Evolutionary conservation across 768 basidiomycete genomes (phyloP), one percentile per base, ranked within the genome.

Genomic region (Tricholoma sp.): DNA sequence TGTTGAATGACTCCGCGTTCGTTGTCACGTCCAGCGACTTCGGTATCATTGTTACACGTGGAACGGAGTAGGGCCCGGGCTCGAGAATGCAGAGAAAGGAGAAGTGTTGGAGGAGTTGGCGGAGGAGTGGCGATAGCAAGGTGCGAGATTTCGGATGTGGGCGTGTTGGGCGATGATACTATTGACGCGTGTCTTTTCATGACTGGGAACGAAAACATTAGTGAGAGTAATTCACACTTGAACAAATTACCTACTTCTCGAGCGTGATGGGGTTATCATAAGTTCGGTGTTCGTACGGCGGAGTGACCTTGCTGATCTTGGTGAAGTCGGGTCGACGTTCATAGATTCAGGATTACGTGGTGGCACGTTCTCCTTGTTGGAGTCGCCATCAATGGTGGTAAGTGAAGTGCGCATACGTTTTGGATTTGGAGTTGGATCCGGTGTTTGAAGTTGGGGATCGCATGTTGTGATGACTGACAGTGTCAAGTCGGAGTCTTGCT

Each of bases 361-460:
- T n/a, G 88, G 85, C 16, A 89, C 77, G 63, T 90, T 90, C 69
- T 90, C 88, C 74, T 90, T 90, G 70, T 90, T 90, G 21, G 76
- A 74, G 52, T 84, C 82, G 41, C 79, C 82, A 59, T 85, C 84
- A 18, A 78, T 54, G 31, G 68, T 59, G 5, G 69, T 69, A 14
- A 68, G 66, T 14, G 79, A 76, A 16, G 78, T 81, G 53, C 83
- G 80, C 45, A 79, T 71, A 54, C 88, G 86, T 72, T 90, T 90
- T 34, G 81, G 74, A 63, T 79, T 81, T 18, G 88, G 87, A 7
- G 82, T 84, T 29, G 76, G 71, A 59, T 87, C 83, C 5, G 87
- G 86, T 0, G 86, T 85, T 60, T 75, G 79, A 29, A 81, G 76
- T 68, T 74, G 72, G 61, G 72, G 71, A 64, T 76, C 72, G 64